Evolutionary conservation across 345 rosid genomes (phyloP).

Genomic region (Syzygium aromaticum): DNA sequence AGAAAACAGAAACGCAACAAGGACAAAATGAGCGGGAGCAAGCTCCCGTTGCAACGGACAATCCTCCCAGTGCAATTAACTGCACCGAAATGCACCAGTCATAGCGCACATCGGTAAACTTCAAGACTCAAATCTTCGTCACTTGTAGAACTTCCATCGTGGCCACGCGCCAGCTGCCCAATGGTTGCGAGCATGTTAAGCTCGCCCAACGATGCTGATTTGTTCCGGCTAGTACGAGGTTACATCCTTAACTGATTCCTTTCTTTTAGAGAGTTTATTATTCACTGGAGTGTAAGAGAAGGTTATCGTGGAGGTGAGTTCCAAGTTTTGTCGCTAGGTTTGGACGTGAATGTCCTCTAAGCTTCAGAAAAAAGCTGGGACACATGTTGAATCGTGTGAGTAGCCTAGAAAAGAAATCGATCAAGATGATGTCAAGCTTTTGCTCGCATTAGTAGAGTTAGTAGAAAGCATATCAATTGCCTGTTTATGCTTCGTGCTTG

Average conservation of each 20-base stretch:
- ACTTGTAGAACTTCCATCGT: background rate
- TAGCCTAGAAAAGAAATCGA: background rate
- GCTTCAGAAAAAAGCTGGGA: background rate
- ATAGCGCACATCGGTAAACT: background rate
- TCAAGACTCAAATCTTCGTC: background rate
- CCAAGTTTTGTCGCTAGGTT: background rate
- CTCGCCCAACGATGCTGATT: background rate
- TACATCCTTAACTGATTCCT: background rate
- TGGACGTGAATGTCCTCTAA: background rate
- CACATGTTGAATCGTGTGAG: background rate
- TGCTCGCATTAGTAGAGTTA: background rate
- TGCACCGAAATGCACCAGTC: background rate
- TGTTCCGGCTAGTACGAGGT: background rate
- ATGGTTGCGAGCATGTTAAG: background rate
- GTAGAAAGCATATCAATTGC: background rate
- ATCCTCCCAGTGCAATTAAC: background rate
- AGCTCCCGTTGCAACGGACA: background rate
- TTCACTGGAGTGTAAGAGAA: background rate
- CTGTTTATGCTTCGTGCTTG: background rate
- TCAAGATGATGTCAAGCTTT: background rate
- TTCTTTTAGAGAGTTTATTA: background rate
- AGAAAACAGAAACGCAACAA: slow-evolving; percentile 35
- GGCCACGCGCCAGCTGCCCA: background rate
- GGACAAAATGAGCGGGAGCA: slow-evolving; percentile 12
- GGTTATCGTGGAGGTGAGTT: background rate